phyloP scores from a whole-genome alignment of 2,329 filamentous ascomycete species.

The Tolypocladium capitatum region DNA sequence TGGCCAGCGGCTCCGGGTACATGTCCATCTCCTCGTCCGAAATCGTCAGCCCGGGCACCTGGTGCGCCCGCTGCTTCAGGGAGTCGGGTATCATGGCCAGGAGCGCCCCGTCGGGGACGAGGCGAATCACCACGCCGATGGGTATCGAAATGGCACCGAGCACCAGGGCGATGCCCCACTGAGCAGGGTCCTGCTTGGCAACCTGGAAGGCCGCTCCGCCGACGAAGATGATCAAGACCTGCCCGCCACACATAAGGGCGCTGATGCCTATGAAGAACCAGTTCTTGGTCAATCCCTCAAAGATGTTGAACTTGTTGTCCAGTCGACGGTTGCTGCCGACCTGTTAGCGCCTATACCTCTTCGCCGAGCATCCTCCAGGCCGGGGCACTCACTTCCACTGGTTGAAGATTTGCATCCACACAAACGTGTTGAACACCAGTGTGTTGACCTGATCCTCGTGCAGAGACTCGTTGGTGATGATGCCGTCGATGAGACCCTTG shows the following conservation, averaged over 20 bases:
- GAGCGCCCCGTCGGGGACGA: slow-evolving; percentile 63
- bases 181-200: slow-evolving; percentile 45
- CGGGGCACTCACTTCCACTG: slow-evolving; percentile 65
- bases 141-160: slow-evolving; percentile 78
- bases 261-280: slow-evolving; percentile 84
- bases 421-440: slow-evolving; percentile 93
- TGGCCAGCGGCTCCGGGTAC: slow-evolving; percentile 59
- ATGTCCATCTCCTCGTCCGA: slow-evolving; percentile 53
- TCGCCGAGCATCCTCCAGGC: not conserved
- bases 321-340: slow-evolving; percentile 63
- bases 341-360: too few species aligned
- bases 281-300: slow-evolving; percentile 75
- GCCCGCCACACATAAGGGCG: slow-evolving; percentile 73
- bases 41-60: slow-evolving; percentile 43
- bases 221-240: slow-evolving; percentile 80
- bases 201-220: slow-evolving; percentile 74
- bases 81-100: slow-evolving; percentile 38
- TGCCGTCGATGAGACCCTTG: slow-evolving; percentile 19
- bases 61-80: slow-evolving; percentile 33
- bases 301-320: slow-evolving; percentile 91
- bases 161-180: slow-evolving; percentile 82
- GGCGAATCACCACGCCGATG: slow-evolving; percentile 65
- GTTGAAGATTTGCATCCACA: slow-evolving; percentile 99
- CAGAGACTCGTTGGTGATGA: slow-evolving; percentile 35
- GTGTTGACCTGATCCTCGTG: slow-evolving; percentile 47